Base-by-base conservation (phyloP, 2,329 filamentous ascomycete species). In the Capronia epimyces region DNA sequence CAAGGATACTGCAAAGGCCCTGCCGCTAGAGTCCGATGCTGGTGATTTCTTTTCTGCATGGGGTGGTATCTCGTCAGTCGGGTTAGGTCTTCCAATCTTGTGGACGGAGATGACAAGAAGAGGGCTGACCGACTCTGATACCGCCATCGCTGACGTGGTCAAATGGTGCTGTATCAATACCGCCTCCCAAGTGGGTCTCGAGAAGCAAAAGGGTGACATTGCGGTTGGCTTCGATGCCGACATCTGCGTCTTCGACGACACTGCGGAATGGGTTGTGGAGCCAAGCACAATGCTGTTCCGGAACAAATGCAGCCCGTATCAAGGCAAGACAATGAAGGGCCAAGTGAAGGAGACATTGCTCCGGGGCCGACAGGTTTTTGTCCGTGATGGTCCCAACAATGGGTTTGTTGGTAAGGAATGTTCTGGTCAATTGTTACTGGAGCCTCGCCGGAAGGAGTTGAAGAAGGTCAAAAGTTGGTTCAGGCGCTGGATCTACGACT, bases 1-100 rank as follows among this genome's bases (percentile, higher is more conserved):
- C 53, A 65, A 46, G 47, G 53, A 47, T 20, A 43, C 25, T 9
- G 52, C 60, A 53, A 55, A 46, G 31, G 29, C 50, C 8, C 40
- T 57, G 22, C 54, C 69, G 20, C 61, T 65, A 37, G 68, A 71
- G 13, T 62, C 63, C 5, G 65, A 72, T 15, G 64, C 68, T 9
- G 93, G 93, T 31, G 88, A 97, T 71, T 97, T 98, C 77, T 93
- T 97, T 71, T 82, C 86, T 3, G 90, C 90, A 1, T 98, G 93
- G 93, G 93, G 93, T 47, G 93, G 93, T 12, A 95, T 98, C 64
- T 91, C 87, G 3, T 93, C 87, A 3, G 91, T 98, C 15, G 93
- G 93, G 0, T 80, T 98, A 1, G 93, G 93, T 0, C 77, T 98
- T 3, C 88, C 89, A 3, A 95, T 98, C 58, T 77, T 98, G 4